Conservation (phyloP, 164 flowering plant genomes). For the Nelumbo lutea region DNA sequence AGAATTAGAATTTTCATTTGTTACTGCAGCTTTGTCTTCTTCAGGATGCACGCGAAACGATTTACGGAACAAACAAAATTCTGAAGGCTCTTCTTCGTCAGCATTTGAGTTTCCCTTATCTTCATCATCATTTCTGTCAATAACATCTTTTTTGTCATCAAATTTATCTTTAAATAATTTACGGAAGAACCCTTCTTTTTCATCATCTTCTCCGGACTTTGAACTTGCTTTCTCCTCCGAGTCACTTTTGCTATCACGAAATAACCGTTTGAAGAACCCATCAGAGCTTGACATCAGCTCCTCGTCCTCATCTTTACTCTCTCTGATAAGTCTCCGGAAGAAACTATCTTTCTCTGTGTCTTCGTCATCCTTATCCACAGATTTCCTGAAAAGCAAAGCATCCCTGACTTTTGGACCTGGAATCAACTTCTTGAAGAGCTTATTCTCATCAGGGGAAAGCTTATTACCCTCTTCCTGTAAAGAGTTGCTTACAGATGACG, state of each 20-base stretch:
- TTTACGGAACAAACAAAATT: constrained; percentile 71
- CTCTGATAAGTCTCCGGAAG: constrained; percentile 40
- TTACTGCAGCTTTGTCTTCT: constrained; percentile 38
- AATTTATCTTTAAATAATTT: constrained; percentile 72
- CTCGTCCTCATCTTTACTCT: constrained; percentile 60
- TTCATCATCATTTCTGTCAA: constrained; percentile 43
- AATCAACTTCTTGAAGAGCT: constrained; percentile 33
- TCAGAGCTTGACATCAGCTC: constrained; percentile 30
- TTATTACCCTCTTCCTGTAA: constrained; percentile 50
- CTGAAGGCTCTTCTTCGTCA: constrained; percentile 82
- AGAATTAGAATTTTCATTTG: constrained; percentile 41
- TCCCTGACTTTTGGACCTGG: constrained; percentile 37
- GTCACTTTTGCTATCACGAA: constrained; percentile 78
- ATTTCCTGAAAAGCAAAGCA: constrained; percentile 30
- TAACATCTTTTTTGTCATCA: constrained; percentile 82
- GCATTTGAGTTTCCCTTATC: constrained; percentile 37
- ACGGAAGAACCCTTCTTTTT: constrained; percentile 84
- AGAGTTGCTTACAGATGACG: constrained; percentile 42
- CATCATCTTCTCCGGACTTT: constrained; percentile 67
- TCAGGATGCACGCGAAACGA: constrained; percentile 93
- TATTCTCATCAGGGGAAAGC: constrained; percentile 69
- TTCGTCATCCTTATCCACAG: constrained; percentile 41
- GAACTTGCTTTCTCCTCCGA: constrained; percentile 35
- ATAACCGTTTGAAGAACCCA: constrained; percentile 79
- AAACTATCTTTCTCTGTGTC: constrained; percentile 50